Evolutionary conservation across 345 rosid genomes (phyloP), one percentile per base, ranked within the genome.

Genomic region (Arabidopsis suecica): DNA sequence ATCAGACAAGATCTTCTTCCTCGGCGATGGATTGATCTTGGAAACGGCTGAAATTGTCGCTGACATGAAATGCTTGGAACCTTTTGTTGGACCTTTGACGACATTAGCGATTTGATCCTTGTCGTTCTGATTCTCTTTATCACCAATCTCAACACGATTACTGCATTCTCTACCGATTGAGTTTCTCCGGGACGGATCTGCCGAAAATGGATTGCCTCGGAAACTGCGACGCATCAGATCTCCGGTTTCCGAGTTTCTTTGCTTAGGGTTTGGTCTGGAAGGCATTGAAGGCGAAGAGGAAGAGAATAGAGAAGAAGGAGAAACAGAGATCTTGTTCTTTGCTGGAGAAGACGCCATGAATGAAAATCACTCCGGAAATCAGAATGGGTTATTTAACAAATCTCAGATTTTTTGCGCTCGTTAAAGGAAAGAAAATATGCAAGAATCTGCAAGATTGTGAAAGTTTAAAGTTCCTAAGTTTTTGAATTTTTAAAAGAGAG

Each of bases 1-100:
- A 38, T 93, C 98, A 2, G 81, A 70, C 82, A 93, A 86, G 20
- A 93, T 68, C 68, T 82, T 87, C 87, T 88, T 93, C 83, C 85
- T 89, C 7, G 96, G 93, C 0, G 96, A 89, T 44, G 93, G 71
- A 64, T 76, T 80, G 77, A 89, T 72, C 83, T 88, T 91, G 2
- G 97, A 91, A 57, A 85, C 89, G 0, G 97, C 94, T 53, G 94
- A 89, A 51, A 89, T 88, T 5, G 96, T 93, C 2, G 93, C 96
- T 22, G 96, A 88, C 98, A 88, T 93, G 82, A 93, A 93, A 76
- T 88, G 81, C 86, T 85, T 91, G 13, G 83, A 53, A 54, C 84
- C 74, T 71, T 79, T 93, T 6, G 80, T 93, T 6, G 80, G 71
- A n/a, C 81, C 85, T 57, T 79, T 84, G 6, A 56, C 72, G 7